Base-by-base conservation (phyloP, 2,329 filamentous ascomycete species). In the Cytospora piceae region DNA sequence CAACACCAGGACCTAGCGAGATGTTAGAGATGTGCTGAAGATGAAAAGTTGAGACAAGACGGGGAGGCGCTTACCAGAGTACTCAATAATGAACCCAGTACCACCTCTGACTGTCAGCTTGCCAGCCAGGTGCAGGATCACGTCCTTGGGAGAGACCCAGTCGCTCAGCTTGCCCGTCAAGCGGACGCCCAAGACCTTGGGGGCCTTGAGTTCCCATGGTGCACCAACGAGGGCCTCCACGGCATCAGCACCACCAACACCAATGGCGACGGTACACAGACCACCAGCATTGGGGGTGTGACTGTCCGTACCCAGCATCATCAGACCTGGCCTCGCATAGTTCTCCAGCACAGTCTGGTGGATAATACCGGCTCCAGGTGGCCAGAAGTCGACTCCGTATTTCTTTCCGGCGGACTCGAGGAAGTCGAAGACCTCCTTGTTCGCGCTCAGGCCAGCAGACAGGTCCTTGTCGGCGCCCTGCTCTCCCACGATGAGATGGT, bases 291-390 rank as follows among this genome's bases (percentile, higher is more conserved):
- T 99, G 53, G 95, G 95, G 55, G 93, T 97, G 79, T 99, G 95
- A 74, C 92, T 96, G 79, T 99, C 95, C 34, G 95, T 99, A 64
- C 95, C 95, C 51, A 99, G 86, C 93, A 99, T 98, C 94, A 99
- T 97, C 72, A 98, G 80, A 58, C 95, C 95, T 24, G 95, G 95
- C n/a, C 94, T 88, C 39, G 94, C 92, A 76, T 99, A 99, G 80
- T 99, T 98, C 82, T 99, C 95, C 72, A 99, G 80, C 27, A 99
- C 95, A 61, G 92, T 96, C 85, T 99, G 95, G 80, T 99, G 95
- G 71, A 99, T 97, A 71, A 97, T 97, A 69, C 93, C 94, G 9
- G 94, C 93, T 67, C 94, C 94, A 0, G 93, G 93, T 2, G 93
- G 92, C 94, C 93, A 97, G 75, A 97, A 97, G 77, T 97, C 93